A percentile compares a stretch with the other conserved stretches of the same genome.
phyloP scores from a whole-genome alignment of 345 rosid genomes.

The Abelmoschus esculentus region DNA sequence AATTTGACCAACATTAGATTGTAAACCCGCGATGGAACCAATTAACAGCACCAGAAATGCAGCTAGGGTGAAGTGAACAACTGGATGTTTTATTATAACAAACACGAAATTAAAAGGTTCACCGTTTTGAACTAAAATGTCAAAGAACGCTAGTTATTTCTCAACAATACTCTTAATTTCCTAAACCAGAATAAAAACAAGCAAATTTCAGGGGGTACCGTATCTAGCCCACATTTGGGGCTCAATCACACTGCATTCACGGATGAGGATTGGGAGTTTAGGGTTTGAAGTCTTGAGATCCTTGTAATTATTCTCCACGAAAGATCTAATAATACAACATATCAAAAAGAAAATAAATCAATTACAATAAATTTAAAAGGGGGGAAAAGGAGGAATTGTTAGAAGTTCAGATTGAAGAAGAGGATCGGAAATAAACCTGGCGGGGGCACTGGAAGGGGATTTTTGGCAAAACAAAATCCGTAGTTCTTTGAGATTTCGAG shows the following conservation, averaged over 20 bases:
- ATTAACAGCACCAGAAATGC: too few relatives aligned
- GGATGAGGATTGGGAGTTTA: constrained; percentile 72
- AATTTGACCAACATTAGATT: too few relatives aligned
- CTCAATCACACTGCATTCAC: constrained; percentile 67
- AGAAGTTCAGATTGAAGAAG: background rate
- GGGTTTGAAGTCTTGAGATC: constrained; percentile 85
- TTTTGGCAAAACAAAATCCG: constrained; percentile 65
- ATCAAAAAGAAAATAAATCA: background rate
- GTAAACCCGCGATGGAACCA: too few relatives aligned
- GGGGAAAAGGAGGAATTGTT: too few relatives aligned
- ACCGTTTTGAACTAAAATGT: background rate
- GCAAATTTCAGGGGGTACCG: constrained; percentile 28
- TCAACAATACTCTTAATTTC: background rate
- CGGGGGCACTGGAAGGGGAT: constrained; percentile 58
- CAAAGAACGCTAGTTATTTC: background rate
- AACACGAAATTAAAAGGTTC: background rate
- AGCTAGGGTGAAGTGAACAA: background rate
- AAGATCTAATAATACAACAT: constrained; percentile 29
- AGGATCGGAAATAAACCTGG: constrained; percentile 34
- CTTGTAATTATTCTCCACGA: constrained; percentile 81
- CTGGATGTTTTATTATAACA: background rate
- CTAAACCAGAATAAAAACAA: background rate
- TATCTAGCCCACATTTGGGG: constrained; percentile 99
- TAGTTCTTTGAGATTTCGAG: constrained; percentile 47
- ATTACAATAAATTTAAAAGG: background rate